phyloP scores from a whole-genome alignment of 2,329 filamentous ascomycete genomes.

The Shiraia bambusicola region DNA sequence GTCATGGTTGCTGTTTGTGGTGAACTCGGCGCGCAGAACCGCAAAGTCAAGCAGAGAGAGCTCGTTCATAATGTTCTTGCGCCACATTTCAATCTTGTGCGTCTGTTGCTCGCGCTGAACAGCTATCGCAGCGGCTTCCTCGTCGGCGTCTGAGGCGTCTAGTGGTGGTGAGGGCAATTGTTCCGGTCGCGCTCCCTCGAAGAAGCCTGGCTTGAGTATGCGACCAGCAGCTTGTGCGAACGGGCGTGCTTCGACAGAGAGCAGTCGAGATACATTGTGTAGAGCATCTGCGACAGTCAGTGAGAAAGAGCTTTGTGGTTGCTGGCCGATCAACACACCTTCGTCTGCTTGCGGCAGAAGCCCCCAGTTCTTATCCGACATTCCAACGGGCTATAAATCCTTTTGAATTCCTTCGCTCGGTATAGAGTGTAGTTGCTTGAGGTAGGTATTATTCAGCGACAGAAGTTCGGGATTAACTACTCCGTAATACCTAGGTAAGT shows the following conservation, averaged over 20 bases:
- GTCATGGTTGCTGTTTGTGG: slow-evolving; percentile 76
- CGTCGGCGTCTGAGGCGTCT: slow-evolving; percentile 53
- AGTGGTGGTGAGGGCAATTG: slow-evolving; percentile 67
- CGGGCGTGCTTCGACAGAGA: slow-evolving; percentile 88
- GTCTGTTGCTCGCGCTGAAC: slow-evolving; percentile 53
- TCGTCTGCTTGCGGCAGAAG: slow-evolving; percentile 75
- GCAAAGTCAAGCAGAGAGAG: slow-evolving; percentile 85
- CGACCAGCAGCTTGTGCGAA: slow-evolving; percentile 87
- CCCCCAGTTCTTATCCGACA: slow-evolving; percentile 57
- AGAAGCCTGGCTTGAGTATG: slow-evolving; percentile 67
- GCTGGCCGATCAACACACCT: slow-evolving; percentile 34
- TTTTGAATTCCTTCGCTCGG: background rate
- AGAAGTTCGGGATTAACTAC: no score
- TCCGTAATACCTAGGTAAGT: no score
- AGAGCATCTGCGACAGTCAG: slow-evolving; percentile 63
- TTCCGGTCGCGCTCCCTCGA: slow-evolving; percentile 59
- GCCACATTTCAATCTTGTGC: slow-evolving; percentile 66
- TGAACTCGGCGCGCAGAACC: slow-evolving; percentile 84
- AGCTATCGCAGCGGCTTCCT: slow-evolving; percentile 48
- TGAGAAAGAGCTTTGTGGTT: background rate
- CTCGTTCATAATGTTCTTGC: slow-evolving; percentile 82
- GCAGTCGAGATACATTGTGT: slow-evolving; percentile 75
- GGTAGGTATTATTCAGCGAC: no score
- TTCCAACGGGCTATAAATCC: slow-evolving; percentile 37
- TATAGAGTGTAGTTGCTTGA: no score